Evolutionary conservation across 2,329 filamentous ascomycete genomes (phyloP).

Genomic region (Emericellopsis cladophorae): DNA sequence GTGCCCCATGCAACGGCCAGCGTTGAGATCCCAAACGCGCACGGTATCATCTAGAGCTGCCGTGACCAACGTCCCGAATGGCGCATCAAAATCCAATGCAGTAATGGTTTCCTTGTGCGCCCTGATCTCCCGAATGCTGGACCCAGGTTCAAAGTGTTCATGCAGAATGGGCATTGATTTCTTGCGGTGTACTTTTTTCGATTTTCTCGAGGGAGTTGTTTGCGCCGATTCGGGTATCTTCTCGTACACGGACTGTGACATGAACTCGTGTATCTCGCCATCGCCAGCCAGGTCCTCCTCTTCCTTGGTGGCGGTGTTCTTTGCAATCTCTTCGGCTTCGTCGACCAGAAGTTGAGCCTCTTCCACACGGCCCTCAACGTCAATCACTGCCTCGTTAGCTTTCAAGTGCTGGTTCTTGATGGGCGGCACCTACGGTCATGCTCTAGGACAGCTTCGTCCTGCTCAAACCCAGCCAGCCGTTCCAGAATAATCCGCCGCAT

Average conservation of each 20-base stretch:
- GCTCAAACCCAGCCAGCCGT: conserved; percentile 71
- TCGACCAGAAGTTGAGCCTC: conserved; percentile 46
- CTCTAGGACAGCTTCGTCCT: conserved; percentile 82
- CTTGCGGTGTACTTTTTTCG: conserved; percentile 45
- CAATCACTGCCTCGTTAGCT: conserved; percentile 38
- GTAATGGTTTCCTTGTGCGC: conserved; percentile 84
- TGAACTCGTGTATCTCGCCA: conserved; percentile 51
- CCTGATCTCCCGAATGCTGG: conserved; percentile 74
- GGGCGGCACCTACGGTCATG: conserved; percentile 56
- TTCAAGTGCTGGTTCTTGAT: background rate
- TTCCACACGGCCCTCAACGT: conserved; percentile 49
- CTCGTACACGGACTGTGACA: conserved; percentile 96
- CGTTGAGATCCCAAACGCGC: conserved; percentile 91
- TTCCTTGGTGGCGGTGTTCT: conserved; percentile 36
- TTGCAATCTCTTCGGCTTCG: conserved; percentile 43
- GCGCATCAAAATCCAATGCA: conserved; percentile 90
- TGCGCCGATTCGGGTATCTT: conserved; percentile 56
- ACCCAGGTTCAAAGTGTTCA: conserved; percentile 86
- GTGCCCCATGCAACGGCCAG: conserved; percentile 79
- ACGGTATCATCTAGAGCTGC: conserved; percentile 88
- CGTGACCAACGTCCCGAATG: conserved; percentile 89
- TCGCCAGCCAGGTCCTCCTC: conserved; percentile 41
- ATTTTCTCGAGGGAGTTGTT: conserved; percentile 33
- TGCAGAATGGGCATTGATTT: conserved; percentile 92
- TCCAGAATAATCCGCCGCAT: conserved; percentile 92